Evolutionary conservation across 169 alveolate genomes (phyloP).

Genomic region (Plasmodium malariae): DNA sequence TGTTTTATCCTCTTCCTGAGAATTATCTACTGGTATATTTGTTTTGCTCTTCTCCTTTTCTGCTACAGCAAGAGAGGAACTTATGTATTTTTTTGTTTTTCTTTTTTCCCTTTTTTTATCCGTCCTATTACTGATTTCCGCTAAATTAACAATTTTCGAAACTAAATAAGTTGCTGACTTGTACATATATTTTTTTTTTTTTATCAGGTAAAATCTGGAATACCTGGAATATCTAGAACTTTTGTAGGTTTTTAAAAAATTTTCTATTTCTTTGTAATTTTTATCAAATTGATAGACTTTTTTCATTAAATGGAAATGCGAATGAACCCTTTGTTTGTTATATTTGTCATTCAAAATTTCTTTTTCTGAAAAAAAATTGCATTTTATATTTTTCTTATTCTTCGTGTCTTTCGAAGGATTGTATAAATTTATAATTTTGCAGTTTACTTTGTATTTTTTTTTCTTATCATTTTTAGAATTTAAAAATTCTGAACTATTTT

Average conservation of each 20-base stretch:
- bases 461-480: not conserved
- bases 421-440: conserved; percentile 1
- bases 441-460: conserved; percentile 9
- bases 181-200: conserved; percentile 4
- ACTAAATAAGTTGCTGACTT: not conserved
- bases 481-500: not conserved
- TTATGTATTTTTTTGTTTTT: too few relatives aligned
- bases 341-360: not conserved
- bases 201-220: not conserved
- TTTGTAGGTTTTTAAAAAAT: conserved; percentile 31
- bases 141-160: conserved; percentile 8
- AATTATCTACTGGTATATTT: too few relatives aligned
- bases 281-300: conserved; percentile 23
- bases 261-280: conserved; percentile 26
- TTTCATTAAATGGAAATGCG: conserved; percentile 13
- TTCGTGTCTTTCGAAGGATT: not conserved
- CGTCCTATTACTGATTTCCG: conserved; percentile 7
- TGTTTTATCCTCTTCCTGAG: too few relatives aligned
- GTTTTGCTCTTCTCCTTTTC: too few relatives aligned
- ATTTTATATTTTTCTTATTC: not conserved
- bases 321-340: not conserved
- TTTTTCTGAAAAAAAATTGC: not conserved
- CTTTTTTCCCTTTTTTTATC: not conserved
- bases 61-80: too few relatives aligned
- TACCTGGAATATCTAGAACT: not conserved